Percentiles rank a stretch among this genome's conserved stretches.
These are phyloP conservation scores for Hericium coralloides DNA, from an alignment of 768 basidiomycete genomes.

Conservation along the genomic window DNA sequence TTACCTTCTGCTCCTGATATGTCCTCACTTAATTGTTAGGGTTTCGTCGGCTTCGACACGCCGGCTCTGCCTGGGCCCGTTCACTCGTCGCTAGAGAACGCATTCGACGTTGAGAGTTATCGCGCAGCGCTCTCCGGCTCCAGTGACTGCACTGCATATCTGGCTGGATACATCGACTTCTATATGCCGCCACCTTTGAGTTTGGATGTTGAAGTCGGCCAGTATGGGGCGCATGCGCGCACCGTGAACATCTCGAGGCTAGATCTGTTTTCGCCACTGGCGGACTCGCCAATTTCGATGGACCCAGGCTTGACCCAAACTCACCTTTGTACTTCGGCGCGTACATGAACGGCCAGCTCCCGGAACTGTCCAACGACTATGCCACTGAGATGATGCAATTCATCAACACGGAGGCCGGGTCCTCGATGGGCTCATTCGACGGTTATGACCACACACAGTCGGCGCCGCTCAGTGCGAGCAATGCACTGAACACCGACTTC, in stretches of 20 bases:
- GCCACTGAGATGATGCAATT: neutral
- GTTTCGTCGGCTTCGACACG: neutral
- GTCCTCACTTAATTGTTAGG: neutral
- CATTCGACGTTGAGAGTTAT: neutral
- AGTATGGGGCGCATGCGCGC: neutral
- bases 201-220: neutral
- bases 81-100: neutral
- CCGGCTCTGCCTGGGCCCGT: neutral
- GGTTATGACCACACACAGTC: too few species aligned
- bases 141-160: neutral
- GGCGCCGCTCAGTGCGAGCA: neutral
- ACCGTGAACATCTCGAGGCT: too few species aligned
- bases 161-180: neutral
- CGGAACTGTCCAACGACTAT: neutral
- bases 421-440: neutral
- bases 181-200: neutral
- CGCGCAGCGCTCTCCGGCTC: neutral
- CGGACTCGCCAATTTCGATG: neutral
- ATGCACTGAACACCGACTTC: neutral
- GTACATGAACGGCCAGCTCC: neutral
- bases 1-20: neutral
- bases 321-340: neutral
- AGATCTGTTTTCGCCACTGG: neutral
- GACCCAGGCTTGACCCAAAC: too few species aligned
- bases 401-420: neutral